Base-by-base conservation (phyloP, 2,329 filamentous ascomycete species). In the Periconia sp. region DNA sequence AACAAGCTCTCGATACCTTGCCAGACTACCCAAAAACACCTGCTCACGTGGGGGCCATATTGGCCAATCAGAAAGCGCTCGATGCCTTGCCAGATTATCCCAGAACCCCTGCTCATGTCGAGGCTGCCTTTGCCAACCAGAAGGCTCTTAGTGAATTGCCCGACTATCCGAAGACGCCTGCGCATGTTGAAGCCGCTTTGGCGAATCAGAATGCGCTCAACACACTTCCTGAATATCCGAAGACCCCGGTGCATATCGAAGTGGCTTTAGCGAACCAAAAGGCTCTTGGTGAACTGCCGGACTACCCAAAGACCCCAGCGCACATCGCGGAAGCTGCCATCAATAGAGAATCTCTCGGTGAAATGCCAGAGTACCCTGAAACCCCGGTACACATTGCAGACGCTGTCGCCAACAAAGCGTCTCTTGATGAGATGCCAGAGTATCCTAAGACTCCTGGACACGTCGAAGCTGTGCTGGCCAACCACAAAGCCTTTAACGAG, bases 241-340 rank as follows among this genome's bases (percentile, higher is more conserved):
- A 48, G n/a, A 61, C 58, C 1, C 58, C 58, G 5, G 43, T 48
- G 11, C 58, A 61, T 26, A 57, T 61, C 21, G 8, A 43, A 9
- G 49, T 54, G 12, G 51, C 59, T 19, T 40, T 56, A 21, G 42
- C 40, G 9, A 52, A 50, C 19, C 47, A 48, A 28, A 41, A 48
- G 2, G 55, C 51, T 5, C 44, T 63, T 6, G 44, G 49, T 21
- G 52, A 52, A 30, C 40, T 61, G 10, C 51, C 55, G 3, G 47
- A 23, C 8, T 63, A 61, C 31, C 60, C 57, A 5, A 54, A 52
- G 18, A 63, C 61, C n/a, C 61, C 59, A 12, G 47, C 49, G 3
- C 61, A 63, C 29, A 57, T 63, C 12, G 18, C 13, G 10, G 57
- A 53, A 1, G 52, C 57, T 8, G 39, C 58, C 12, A 48, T 37